Evolutionary conservation across 768 basidiomycete genomes (phyloP), one percentile per base, ranked within the genome.

Genomic region (Cystofilobasidium capitatum): DNA sequence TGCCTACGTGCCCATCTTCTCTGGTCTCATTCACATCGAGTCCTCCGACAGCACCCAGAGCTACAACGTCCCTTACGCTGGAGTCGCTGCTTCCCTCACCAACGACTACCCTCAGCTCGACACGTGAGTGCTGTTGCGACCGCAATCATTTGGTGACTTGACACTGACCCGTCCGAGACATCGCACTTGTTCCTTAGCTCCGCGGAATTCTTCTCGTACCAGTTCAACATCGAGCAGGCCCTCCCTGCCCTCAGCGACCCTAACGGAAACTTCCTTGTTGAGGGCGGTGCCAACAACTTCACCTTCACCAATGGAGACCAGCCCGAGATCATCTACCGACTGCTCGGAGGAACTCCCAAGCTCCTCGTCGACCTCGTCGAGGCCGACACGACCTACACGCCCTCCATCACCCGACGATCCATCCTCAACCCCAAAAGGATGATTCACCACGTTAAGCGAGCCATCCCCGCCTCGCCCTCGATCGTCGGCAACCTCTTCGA

Each of bases 301-400:
- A 58, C 49, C 24, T 57, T 57, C 26, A 39, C 29, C 8, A 12
- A 40, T 10, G 54, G 54, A 37, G 64, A 58, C 44, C 24, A 51
- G 33, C 64, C 42, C 55, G 57, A 57, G 36, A 29, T 68, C 39
- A 9, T 68, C 35, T 63, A 62, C 54, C 61, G 66, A 13, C 68
- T 69, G 3, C n/a, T 64, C 47, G 62, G 62, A 35, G 68, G 68
- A 17, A 64, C 62, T n/a, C 62, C 68, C 29, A 65, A 64, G 45
- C 40, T 69, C 17, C 44, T 54, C 44, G 44, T 62, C 37, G 72
- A 72, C 54, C 70, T 72, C 62, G 71, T 74, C 58, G 54, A 42
- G 0, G 71, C 70, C 42, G 29, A 70, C 57, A 69, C 70, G 39
- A 66, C 65, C 57, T 74, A 66, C 54, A 31, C 57, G 3, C 69